Base-by-base conservation (phyloP, 2,329 filamentous ascomycete genomes). In the Scedosporium minutisporum region DNA sequence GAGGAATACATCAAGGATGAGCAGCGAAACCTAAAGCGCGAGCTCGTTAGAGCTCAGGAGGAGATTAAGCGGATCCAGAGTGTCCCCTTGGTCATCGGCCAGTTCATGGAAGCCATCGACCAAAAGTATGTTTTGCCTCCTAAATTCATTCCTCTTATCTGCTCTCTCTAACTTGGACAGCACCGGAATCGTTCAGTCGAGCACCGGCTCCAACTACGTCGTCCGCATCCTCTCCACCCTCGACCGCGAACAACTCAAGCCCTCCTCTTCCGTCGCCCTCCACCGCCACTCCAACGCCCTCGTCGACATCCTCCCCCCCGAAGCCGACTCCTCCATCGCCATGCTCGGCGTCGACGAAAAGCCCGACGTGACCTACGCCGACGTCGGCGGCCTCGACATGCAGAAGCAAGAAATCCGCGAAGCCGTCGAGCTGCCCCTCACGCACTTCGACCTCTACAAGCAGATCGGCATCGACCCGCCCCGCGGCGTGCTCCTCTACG, bases 1-100 rank as follows among this genome's bases (percentile, higher is more conserved):
- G 95, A 99, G 78, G 95, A 99, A 76, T 99, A 99, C 78, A 99
- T 99, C 86, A 99, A 99, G 81, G 95, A 99, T 86, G 95, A 99
- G 82, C 95, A 99, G 80, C 88, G 91, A 80, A 97, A 92, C 78
- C 78, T 99, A 75, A 99, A 99, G 83, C 87, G 95, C 69, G 95
- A 99, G 81, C 85, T 99, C 60, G 93, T 99, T 62, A 87, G 95
- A 69, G 95, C 95, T 69, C 95, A 99, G 75, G 95, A 99, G 76
- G 95, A 99, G 80, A 99, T 99, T 80, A 99, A 99, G 82, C 88
- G 95, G 68, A 99, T 99, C 75, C 95, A 99, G 80, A 97, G 92
- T 75, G 95, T 99, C 62, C 95, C 95, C 29, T 80, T 99, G 65
- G 95, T 99, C 66, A 99, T 99, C 74, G 95, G 95, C 65, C 95